Conservation (phyloP, 257 asterid species). For the Misopates orontium region DNA sequence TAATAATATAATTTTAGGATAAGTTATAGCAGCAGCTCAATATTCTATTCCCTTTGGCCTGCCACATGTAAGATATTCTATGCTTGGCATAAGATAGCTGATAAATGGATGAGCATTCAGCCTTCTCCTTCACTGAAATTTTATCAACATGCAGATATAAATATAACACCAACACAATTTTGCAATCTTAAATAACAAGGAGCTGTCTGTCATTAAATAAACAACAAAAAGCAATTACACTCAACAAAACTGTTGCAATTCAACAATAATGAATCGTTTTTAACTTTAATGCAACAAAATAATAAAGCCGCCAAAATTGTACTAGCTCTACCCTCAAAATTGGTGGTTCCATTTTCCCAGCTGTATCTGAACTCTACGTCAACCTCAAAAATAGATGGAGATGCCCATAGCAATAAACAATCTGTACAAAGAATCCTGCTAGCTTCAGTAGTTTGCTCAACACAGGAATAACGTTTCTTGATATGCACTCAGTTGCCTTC, state of each 20-base stretch:
- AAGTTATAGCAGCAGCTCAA: background rate
- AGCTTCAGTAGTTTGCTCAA: background rate
- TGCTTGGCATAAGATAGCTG: slow-evolving; percentile 31
- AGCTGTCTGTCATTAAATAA: background rate
- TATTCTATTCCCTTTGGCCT: background rate
- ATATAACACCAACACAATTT: background rate
- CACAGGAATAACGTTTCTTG: slow-evolving; percentile 11
- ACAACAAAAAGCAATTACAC: background rate
- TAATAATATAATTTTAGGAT: background rate
- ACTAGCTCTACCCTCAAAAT: background rate
- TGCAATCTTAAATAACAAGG: background rate
- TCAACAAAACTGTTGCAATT: background rate
- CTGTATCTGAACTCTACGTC: slow-evolving; percentile 16
- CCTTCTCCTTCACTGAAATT: slow-evolving; percentile 24
- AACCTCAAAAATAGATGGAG: slow-evolving; percentile 28
- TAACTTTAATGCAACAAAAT: slow-evolving; percentile 10
- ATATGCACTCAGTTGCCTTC: slow-evolving; percentile 45
- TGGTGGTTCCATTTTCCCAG: background rate
- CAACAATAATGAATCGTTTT: background rate
- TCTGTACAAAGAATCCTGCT: slow-evolving; percentile 35
- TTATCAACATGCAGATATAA: slow-evolving; percentile 25
- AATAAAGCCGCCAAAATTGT: slow-evolving; percentile 17
- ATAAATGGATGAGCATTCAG: slow-evolving; percentile 18
- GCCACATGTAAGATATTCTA: background rate
- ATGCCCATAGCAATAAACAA: slow-evolving; percentile 11